Base-by-base conservation (phyloP, 2,329 filamentous ascomycete species). In the Trichoderma koningiopsis region DNA sequence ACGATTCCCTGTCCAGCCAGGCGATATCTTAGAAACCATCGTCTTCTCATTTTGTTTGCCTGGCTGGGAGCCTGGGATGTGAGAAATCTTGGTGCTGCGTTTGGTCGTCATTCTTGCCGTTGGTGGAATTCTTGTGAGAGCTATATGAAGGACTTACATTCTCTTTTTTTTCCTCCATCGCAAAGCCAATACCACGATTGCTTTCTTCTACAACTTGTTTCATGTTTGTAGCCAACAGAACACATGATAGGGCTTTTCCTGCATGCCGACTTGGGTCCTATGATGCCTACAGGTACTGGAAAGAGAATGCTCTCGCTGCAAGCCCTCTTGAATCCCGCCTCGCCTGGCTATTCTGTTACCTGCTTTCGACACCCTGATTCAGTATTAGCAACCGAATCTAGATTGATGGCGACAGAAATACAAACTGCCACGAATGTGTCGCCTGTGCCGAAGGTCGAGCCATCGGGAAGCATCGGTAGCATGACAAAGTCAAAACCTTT, bases 291-390 rank as follows among this genome's bases (percentile, higher is more conserved):
- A 75, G 72, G 74, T 64, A 61, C 70, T 60, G 59, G 65, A 35
- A 59, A 76, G 75, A 78, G 74, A 75, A 92, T 92, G 89, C 79
- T 90, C 71, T 88, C 89, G 59, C 83, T 92, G 72, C 83, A 87
- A 47, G 89, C 87, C 72, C 84, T 92, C 75, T 86, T 92, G 76
- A 92, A 92, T 76, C 89, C 89, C 73, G 79, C 83, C 63, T 83
- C 85, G 71, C 77, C 83, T 69, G 79, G 81, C 72, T 76, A 78
- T 66, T 74, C 82, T 78, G 76, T 79, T 63, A 47, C 64, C 53
- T 60, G 70, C 40, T 72, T 71, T 47, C 80, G 81, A 73, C 81
- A 78, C 72, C 81, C 79, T 76, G 83, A 77, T 78, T 79, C 81
- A 31, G 35, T 56, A 5, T 16, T 57, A 35, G 49, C 27, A 63